phyloP scores from a whole-genome alignment of 768 basidiomycete genomes.

The Lentinula aciculospora region DNA sequence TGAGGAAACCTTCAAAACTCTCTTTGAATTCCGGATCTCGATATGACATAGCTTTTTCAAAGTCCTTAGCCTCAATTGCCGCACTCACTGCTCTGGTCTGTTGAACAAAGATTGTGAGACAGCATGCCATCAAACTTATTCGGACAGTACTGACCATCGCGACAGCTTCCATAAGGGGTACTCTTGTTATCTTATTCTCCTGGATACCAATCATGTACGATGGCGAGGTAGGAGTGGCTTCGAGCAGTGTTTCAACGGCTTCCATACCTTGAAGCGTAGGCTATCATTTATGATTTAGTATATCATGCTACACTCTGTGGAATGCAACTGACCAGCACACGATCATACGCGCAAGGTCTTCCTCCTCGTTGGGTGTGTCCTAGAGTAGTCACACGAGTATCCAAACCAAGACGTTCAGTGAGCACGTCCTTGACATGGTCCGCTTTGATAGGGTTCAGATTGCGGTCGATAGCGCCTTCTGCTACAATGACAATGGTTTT shows the following conservation, averaged over 20 bases:
- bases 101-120: neutral
- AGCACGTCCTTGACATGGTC: constrained; percentile 90
- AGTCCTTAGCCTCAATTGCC: constrained; percentile 80
- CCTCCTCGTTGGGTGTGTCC: constrained; percentile 98
- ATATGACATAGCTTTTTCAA: constrained; percentile 78
- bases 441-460: constrained; percentile 88
- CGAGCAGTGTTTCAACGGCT: constrained; percentile 83
- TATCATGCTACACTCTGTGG: neutral
- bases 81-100: constrained; percentile 84
- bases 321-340: constrained; percentile 67
- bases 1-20: constrained; percentile 77
- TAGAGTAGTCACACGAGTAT: constrained; percentile 93
- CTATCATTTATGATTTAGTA: constrained; percentile 30
- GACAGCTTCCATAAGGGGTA: constrained; percentile 92
- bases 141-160: constrained; percentile 49
- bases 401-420: constrained; percentile 79
- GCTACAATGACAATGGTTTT: constrained; percentile 99
- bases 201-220: constrained; percentile 96
- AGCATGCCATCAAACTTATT: constrained; percentile 2
- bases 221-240: constrained; percentile 82
- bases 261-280: constrained; percentile 96
- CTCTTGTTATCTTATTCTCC: constrained; percentile 92
- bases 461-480: constrained; percentile 87
- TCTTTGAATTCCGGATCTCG: constrained; percentile 92
- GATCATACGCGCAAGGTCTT: constrained; percentile 86